Percentiles rank a stretch among this genome's conserved stretches.
Evolutionary conservation across 225 moss, liverwort and hornwort species (phyloP).

Genomic region (Sphagnum contortum): DNA sequence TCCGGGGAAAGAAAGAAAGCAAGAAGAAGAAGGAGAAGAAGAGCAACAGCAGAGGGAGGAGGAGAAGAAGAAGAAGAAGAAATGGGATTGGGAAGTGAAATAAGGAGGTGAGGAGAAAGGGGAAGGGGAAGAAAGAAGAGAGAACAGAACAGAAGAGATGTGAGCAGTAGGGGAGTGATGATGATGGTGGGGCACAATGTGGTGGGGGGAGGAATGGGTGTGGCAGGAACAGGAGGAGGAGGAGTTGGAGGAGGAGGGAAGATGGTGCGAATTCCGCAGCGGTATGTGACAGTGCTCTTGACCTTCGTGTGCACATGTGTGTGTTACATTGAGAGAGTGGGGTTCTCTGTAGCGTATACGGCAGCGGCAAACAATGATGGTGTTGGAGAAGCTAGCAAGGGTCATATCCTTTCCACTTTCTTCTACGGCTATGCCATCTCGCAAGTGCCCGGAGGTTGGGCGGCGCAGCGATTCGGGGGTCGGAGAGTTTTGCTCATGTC

Average conservation of each 20-base stretch:
- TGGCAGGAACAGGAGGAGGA: constrained; percentile 22
- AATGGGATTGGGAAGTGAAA: too few species aligned
- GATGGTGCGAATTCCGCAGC: constrained; percentile 62
- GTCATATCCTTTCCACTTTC: constrained; percentile 79
- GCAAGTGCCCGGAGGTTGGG: constrained; percentile 97
- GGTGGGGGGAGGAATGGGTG: constrained; percentile 25
- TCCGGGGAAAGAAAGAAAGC: too few species aligned
- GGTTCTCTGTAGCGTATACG: constrained; percentile 92
- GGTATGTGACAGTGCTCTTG: constrained; percentile 81
- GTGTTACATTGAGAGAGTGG: constrained; percentile 96
- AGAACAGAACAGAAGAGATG: too few species aligned
- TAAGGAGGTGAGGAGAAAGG: too few species aligned
- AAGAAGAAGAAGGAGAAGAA: too few species aligned
- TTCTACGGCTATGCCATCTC: constrained; percentile 94
- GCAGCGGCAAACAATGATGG: constrained; percentile 82
- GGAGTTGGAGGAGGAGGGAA: constrained; percentile 9
- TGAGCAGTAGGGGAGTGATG: too few species aligned
- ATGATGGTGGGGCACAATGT: too few species aligned
- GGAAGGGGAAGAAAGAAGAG: too few species aligned
- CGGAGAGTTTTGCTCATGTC: constrained; percentile 72
- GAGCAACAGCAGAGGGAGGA: too few species aligned
- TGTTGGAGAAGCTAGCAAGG: constrained; percentile 80
- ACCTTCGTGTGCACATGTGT: constrained; percentile 93
- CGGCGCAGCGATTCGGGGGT: constrained; percentile 92
- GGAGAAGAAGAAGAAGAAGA: too few species aligned